Percentiles rank a stretch among this genome's conserved stretches.
phyloP scores from a whole-genome alignment of 352 stramenopile species.

The Phytophthora pluvialis region DNA sequence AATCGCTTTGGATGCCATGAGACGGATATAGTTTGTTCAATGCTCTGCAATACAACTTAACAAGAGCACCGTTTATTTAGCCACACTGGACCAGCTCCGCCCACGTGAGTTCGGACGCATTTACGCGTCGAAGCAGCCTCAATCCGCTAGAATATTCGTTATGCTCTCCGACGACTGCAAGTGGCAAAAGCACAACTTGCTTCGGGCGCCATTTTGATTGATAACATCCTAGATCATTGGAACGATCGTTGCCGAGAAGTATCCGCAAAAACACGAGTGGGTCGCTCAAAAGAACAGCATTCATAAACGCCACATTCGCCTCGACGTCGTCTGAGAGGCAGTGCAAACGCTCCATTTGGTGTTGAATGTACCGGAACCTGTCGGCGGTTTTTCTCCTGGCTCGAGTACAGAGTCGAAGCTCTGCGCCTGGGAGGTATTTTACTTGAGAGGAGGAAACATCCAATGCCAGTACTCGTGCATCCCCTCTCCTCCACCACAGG shows the following conservation, averaged over 20 bases:
- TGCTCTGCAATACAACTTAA: background rate
- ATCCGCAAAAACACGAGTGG: conserved; percentile 34
- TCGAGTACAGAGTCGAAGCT: background rate
- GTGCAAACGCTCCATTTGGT: conserved; percentile 20
- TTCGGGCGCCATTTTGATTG: conserved; percentile 15
- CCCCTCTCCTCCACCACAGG: background rate
- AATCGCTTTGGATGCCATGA: no score
- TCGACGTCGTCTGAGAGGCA: conserved; percentile 9
- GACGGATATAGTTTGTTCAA: no score
- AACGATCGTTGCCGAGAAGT: background rate
- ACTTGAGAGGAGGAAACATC: background rate
- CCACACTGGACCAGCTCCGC: conserved; percentile 28
- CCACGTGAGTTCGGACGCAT: conserved; percentile 13
- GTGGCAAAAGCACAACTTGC: conserved; percentile 21
- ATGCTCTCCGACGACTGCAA: background rate
- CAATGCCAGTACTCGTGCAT: conserved; percentile 5
- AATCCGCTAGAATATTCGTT: conserved; percentile 17
- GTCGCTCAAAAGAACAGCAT: conserved; percentile 41
- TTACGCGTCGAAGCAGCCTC: conserved; percentile 9
- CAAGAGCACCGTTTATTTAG: background rate
- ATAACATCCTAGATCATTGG: conserved; percentile 18
- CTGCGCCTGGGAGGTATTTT: conserved; percentile 10
- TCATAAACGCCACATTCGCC: conserved; percentile 42
- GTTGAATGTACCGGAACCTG: conserved; percentile 6
- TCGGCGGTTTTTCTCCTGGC: background rate